A percentile compares a stretch with the other conserved stretches of the same genome.
Evolutionary conservation across 164 flowering plant genomes (phyloP).

Genomic region (Amborella trichopoda): DNA sequence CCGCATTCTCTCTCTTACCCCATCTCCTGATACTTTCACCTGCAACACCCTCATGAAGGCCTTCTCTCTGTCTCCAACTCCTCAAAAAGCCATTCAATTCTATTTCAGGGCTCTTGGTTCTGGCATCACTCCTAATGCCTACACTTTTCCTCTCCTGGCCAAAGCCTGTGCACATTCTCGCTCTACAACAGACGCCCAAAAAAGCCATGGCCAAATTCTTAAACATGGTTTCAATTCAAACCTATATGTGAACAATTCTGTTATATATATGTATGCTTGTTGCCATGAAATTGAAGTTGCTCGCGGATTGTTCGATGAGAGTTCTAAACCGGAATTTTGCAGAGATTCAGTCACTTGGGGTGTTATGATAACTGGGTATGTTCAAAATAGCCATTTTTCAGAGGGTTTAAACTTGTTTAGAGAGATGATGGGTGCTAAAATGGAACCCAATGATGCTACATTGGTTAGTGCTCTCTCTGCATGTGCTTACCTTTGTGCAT

Average conservation of each 20-base stretch:
- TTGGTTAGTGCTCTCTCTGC: conserved; percentile 58
- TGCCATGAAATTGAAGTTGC: conserved; percentile 52
- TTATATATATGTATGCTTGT: conserved; percentile 71
- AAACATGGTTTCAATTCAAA: conserved; percentile 74
- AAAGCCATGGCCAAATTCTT: conserved; percentile 46
- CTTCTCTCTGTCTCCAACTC: no score
- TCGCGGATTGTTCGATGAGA: conserved; percentile 38
- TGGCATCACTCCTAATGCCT: neutral
- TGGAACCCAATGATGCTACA: conserved; percentile 42
- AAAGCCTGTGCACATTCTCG: conserved; percentile 59
- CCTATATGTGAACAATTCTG: conserved; percentile 82
- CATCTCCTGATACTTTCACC: neutral
- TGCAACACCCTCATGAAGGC: neutral
- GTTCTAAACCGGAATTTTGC: no score
- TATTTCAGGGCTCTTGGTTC: no score
- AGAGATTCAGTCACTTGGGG: conserved; percentile 43
- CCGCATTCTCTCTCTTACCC: conserved; percentile 9
- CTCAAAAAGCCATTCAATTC: no score
- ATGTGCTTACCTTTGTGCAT: conserved; percentile 51
- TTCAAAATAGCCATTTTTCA: conserved; percentile 50
- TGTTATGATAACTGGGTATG: conserved; percentile 63
- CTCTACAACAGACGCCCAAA: conserved; percentile 29
- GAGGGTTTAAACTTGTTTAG: conserved; percentile 47
- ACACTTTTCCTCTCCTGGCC: conserved; percentile 1
- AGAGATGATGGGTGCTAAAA: conserved; percentile 33